Percentiles rank a stretch among this genome's conserved stretches.
These are phyloP conservation scores for Pontederia paniculata DNA, from an alignment of 176 grass and related monocot species.

Conservation along the genomic window DNA sequence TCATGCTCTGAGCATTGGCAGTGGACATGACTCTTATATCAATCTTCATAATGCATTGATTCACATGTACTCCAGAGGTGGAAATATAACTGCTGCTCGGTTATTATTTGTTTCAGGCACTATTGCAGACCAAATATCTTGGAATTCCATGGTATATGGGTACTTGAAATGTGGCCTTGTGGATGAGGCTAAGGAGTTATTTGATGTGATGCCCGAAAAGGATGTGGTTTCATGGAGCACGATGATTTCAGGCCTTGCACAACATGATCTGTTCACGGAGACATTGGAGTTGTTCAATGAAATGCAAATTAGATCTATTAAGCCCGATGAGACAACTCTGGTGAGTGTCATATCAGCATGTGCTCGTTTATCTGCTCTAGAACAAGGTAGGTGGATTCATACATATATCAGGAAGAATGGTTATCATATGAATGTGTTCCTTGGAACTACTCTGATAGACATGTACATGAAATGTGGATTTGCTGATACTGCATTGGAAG, in stretches of 20 bases:
- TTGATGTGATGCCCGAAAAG: conserved; percentile 45
- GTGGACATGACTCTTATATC: conserved; percentile 41
- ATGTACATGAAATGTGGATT: conserved; percentile 97
- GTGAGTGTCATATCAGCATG: conserved; percentile 70
- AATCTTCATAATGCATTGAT: conserved; percentile 72
- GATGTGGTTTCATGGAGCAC: conserved; percentile 73
- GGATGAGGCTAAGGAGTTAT: conserved; percentile 43
- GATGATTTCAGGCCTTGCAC: conserved; percentile 62
- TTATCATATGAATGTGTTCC: conserved; percentile 34
- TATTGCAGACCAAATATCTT: conserved; percentile 58
- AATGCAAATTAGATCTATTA: conserved; percentile 48
- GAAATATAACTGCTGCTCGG: conserved; percentile 40
- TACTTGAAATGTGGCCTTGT: conserved; percentile 53
- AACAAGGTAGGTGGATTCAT: conserved; percentile 67
- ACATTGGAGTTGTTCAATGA: conserved; percentile 45
- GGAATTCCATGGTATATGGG: conserved; percentile 73
- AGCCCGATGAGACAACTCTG: conserved; percentile 52
- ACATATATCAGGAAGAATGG: conserved; percentile 47
- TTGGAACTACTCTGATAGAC: conserved; percentile 70
- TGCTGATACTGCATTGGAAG: conserved; percentile 47
- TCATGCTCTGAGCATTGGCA: conserved; percentile 43
- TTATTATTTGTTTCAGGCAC: conserved; percentile 44
- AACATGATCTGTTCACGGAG: conserved; percentile 50
- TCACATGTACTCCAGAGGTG: conserved; percentile 68
- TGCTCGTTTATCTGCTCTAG: conserved; percentile 47